Evolutionary conservation across 306 rosid species (phyloP), one percentile per base, ranked within the genome.

Genomic region (Quercus ilex): DNA sequence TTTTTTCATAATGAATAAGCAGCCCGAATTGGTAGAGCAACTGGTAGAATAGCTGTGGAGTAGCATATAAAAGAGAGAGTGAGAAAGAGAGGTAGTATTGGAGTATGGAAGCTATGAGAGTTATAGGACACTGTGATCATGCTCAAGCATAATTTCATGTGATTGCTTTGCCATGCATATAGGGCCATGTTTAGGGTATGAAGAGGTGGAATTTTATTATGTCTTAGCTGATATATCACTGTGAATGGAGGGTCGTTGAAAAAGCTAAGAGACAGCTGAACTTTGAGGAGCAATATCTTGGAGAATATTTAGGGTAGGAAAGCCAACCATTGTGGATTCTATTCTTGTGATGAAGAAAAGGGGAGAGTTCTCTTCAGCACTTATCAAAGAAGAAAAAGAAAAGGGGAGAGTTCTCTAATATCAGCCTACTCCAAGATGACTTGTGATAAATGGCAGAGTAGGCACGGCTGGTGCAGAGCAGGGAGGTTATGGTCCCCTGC

Each of bases 211-310:
- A 78, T 60, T 21, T 35, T 14, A 20, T 49, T 20, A 21, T 58
- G 41, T 17, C 21, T 35, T 64, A 30, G 70, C 11, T 33, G 78
- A 68, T 70, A 63, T 76, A 70, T 78, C 69, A 43, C 68, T 57
- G 21, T 12, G 38, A 74, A 20, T 30, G 46, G 70, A 77, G 81
- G 65, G 77, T 51, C 57, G 23, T 35, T 18, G 59, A 53, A 60
- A 71, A 69, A 71, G 46, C 26, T 13, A 82, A 79, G 76, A 69
- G 6, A 57, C 65, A 33, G 60, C n/a, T 21, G 57, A 65, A 30
- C 25, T 43, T 30, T 25, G 65, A 55, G 58, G 72, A 72, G 14
- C 26, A 55, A 41, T 56, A 33, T 41, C 14, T 49, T n/a, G 78
- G 71, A 17, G 72, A 49, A 68, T 71, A 49, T 23, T 43, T 13